Conservation (phyloP, 2,329 filamentous ascomycete genomes). For the Xylaria sp. region DNA sequence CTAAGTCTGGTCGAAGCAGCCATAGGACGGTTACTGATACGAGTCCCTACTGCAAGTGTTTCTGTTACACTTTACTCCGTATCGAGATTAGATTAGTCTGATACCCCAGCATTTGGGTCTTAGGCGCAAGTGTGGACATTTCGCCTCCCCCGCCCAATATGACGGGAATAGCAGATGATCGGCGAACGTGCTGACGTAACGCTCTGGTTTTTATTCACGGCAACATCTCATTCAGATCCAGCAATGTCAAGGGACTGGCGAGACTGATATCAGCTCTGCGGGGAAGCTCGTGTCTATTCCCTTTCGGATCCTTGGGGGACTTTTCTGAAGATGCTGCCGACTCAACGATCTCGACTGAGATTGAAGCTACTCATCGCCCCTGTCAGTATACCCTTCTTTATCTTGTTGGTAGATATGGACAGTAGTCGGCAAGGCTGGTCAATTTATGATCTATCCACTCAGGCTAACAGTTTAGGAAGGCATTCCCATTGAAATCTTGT, state of each 20-base stretch:
- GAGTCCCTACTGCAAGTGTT: background rate
- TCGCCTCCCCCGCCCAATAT: background rate
- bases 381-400: too few relatives aligned
- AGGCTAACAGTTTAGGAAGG: background rate
- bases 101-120: background rate
- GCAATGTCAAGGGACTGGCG: background rate
- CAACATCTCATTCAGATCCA: background rate
- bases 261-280: background rate
- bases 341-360: background rate
- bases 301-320: background rate
- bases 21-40: background rate
- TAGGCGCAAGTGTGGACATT: background rate
- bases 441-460: background rate
- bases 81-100: background rate
- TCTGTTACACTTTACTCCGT: background rate
- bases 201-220: background rate
- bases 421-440: background rate
- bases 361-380: too few relatives aligned
- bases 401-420: too few relatives aligned
- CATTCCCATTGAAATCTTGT: background rate
- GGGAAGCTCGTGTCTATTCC: background rate
- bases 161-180: slow-evolving; percentile 10
- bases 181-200: background rate
- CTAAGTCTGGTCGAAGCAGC: background rate
- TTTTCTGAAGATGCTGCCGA: background rate